Evolutionary conservation across 371 early-diverging fungal species (phyloP).

Genomic region (Saksenaea vasiformis): DNA sequence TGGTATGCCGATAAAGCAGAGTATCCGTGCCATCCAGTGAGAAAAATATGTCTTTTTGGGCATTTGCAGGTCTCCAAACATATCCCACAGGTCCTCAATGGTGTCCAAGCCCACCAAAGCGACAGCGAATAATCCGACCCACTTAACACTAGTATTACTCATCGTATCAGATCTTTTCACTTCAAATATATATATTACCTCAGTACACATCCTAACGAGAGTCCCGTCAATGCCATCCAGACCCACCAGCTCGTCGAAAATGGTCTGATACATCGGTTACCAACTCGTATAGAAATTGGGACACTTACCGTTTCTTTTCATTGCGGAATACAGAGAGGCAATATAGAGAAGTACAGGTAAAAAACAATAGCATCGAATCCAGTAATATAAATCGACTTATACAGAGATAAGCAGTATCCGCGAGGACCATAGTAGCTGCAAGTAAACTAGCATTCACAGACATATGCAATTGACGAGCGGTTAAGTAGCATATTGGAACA

Average conservation of each 20-base stretch:
- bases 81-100: conserved; percentile 91
- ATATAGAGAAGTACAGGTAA: conserved; percentile 82
- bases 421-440: conserved; percentile 75
- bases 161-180: not conserved
- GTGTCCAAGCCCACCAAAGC: conserved; percentile 96
- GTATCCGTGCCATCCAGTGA: conserved; percentile 80
- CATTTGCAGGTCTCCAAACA: conserved; percentile 81
- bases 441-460: conserved; percentile 65
- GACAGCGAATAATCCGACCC: conserved; percentile 98
- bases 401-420: conserved; percentile 82
- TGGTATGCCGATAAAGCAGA: conserved; percentile 88
- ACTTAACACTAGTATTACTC: conserved; percentile 84
- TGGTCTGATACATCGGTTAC: conserved; percentile 48
- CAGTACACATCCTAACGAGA: conserved; percentile 41
- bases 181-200: not conserved
- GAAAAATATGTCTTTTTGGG: conserved; percentile 67
- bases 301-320: conserved; percentile 58
- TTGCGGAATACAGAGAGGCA: conserved; percentile 76
- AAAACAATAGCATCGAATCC: conserved; percentile 96
- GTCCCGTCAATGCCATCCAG: conserved; percentile 88
- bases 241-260: conserved; percentile 85
- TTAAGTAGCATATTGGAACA: conserved; percentile 93
- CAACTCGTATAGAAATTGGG: not conserved
- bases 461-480: conserved; percentile 76
- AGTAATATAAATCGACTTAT: conserved; percentile 98